Base-by-base conservation (phyloP, 805 yeast genomes). In the Soucietia sequanensis region DNA sequence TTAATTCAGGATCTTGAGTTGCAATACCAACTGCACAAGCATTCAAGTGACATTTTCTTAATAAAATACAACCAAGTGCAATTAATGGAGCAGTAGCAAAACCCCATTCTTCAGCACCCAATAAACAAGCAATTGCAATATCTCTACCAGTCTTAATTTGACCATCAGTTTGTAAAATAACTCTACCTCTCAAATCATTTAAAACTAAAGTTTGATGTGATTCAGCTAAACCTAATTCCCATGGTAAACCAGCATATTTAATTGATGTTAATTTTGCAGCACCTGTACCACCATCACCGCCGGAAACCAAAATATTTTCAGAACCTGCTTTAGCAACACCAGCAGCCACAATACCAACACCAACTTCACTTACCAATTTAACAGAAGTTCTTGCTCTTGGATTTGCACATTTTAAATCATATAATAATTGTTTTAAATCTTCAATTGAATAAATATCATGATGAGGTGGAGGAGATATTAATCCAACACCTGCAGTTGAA, bases 201-300 rank as follows among this genome's bases (percentile, higher is more conserved):
- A 91, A 74, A 4, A 91, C 99, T 54, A 91, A 73, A 18, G 99
- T 93, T 72, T 91, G 99, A 59, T 91, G 99, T 14, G 98, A 84
- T 70, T 91, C 99, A 39, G 98, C 98, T 44, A 91, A 76, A 58
- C 99, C 99, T 51, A 91, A 76, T 65, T 91, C 99, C 99, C 99
- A 91, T 31, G 99, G 98, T 47, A 91, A 75, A 65, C 99, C 98
- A 39, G 99, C 96, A 59, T 90, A 82, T 62, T 90, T 90, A 60
- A 91, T 89, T 60, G 96, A 93, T 14, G 97, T 90, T 88, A 95
- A 87, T 62, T 95, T 80, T 41, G 96, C 91, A 40, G 99, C 99
- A 81, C 99, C 99, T 39, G 99, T 91, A 72, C 99, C 99, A 78
- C 99, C 99, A 65, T 91, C 98, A 57, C 95, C 97, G 54, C 98